These are phyloP conservation scores for Apiotrichum laibachii DNA, from an alignment of 1,284 basidiomycete species.

Conservation along the genomic window DNA sequence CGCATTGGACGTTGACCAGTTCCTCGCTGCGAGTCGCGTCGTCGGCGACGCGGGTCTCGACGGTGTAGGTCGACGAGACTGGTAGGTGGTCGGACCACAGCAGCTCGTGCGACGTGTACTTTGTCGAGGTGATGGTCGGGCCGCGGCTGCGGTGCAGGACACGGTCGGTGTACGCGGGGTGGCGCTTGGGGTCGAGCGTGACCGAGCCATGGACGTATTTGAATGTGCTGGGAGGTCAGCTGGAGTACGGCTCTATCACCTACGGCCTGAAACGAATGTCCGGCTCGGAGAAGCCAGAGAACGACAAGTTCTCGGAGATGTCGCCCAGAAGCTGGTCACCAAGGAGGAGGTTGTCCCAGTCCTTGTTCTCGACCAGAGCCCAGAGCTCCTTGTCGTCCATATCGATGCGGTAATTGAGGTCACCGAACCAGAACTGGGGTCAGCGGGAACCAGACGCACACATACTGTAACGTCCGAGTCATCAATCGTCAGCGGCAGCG, in stretches of 20 bases:
- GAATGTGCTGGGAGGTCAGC: conserved; percentile 32
- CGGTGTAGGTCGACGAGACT: conserved; percentile 27
- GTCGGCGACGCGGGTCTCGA: conserved; percentile 31
- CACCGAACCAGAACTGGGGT: conserved; percentile 46
- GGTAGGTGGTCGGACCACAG: conserved; percentile 48
- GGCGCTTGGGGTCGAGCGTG: conserved; percentile 37
- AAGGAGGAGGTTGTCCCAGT: conserved; percentile 35
- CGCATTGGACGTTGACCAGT: conserved; percentile 45
- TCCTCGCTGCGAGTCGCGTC: conserved; percentile 37
- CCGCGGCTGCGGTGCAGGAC: conserved; percentile 27
- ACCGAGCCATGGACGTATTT: conserved; percentile 45
- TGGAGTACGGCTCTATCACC: not conserved
- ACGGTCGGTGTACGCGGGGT: conserved; percentile 46
- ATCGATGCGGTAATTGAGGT: conserved; percentile 46
- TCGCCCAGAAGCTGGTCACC: conserved; percentile 41
- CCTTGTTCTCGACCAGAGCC: conserved; percentile 29
- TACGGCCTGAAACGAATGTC: conserved; percentile 41
- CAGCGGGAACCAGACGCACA: not conserved
- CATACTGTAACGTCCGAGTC: conserved; percentile 39
- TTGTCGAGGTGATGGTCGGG: conserved; percentile 17
- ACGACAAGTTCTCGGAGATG: conserved; percentile 36
- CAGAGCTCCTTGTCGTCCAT: conserved; percentile 33
- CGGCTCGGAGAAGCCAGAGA: conserved; percentile 36
- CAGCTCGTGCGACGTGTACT: conserved; percentile 37
- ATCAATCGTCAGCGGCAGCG: conserved; percentile 23